phyloP scores from a whole-genome alignment of 2,329 filamentous ascomycete species.

The Scopulariopsis brevicaulis region DNA sequence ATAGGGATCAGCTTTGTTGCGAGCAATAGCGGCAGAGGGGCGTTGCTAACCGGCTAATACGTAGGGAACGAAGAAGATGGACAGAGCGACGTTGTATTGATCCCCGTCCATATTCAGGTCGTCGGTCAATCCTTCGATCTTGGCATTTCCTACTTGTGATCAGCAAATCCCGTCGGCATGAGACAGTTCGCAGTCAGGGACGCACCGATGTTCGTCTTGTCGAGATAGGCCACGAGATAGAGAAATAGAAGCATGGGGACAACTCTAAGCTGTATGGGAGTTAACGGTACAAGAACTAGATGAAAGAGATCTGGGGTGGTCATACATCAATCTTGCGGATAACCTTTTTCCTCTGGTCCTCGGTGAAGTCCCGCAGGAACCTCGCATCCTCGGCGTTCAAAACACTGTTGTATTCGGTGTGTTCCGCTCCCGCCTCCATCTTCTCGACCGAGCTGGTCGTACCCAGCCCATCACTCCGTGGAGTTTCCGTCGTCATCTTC shows the following conservation, averaged over 20 bases:
- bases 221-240: conserved; percentile 51
- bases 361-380: conserved; percentile 17
- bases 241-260: conserved; percentile 64
- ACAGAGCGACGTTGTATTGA: conserved; percentile 65
- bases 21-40: not conserved
- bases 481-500: not conserved
- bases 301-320: not conserved
- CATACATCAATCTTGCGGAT: conserved; percentile 37
- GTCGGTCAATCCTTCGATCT: conserved; percentile 49
- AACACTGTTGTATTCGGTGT: conserved; percentile 10
- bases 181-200: too few species aligned
- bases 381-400: conserved; percentile 15
- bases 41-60: conserved; percentile 36
- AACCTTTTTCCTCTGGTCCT: conserved; percentile 37
- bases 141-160: conserved; percentile 44
- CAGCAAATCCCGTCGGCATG: not conserved
- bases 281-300: not conserved
- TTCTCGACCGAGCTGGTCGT: not conserved
- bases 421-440: conserved; percentile 10
- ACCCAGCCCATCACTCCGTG: not conserved
- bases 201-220: conserved; percentile 61
- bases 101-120: conserved; percentile 49
- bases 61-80: conserved; percentile 76
- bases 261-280: conserved; percentile 47
- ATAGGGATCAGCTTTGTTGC: conserved; percentile 18